Percentiles rank a stretch among this genome's conserved stretches.
Evolutionary conservation across 2,329 filamentous ascomycete genomes (phyloP).

Genomic region (Trichophyton benhamiae): DNA sequence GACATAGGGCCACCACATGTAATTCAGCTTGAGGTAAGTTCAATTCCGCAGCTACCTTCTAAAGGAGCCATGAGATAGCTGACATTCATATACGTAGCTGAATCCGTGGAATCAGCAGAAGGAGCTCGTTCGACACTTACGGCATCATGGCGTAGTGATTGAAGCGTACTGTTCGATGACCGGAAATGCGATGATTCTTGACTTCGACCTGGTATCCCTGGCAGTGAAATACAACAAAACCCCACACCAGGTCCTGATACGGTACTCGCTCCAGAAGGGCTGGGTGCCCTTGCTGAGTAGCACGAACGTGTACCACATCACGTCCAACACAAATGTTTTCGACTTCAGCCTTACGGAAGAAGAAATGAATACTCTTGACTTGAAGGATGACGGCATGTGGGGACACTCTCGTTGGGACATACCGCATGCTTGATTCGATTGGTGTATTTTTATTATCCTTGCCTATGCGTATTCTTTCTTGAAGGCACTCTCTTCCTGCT

Average conservation of each 20-base stretch:
- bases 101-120: constrained; percentile 60
- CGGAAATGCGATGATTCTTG: constrained; percentile 61
- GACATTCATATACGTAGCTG: constrained; percentile 35
- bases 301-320: constrained; percentile 53
- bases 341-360: constrained; percentile 45
- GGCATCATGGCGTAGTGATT: constrained; percentile 39
- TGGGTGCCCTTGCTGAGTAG: constrained; percentile 64
- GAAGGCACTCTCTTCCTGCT: no score
- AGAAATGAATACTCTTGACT: constrained; percentile 46
- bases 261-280: constrained; percentile 72
- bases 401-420: no score
- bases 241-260: constrained; percentile 63
- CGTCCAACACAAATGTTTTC: constrained; percentile 52
- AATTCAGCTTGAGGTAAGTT: constrained; percentile 58
- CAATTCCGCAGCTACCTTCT: neutral
- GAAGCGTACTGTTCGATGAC: constrained; percentile 45
- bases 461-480: no score
- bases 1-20: constrained; percentile 56
- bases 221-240: constrained; percentile 61
- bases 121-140: constrained; percentile 40
- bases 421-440: no score
- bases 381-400: constrained; percentile 35
- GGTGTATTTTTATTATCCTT: no score
- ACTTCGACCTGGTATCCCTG: constrained; percentile 44
- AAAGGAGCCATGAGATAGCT: neutral